A percentile compares a stretch with the other conserved stretches of the same genome.
phyloP scores from a whole-genome alignment of 305 asterid species.

The Rubia occidens region DNA sequence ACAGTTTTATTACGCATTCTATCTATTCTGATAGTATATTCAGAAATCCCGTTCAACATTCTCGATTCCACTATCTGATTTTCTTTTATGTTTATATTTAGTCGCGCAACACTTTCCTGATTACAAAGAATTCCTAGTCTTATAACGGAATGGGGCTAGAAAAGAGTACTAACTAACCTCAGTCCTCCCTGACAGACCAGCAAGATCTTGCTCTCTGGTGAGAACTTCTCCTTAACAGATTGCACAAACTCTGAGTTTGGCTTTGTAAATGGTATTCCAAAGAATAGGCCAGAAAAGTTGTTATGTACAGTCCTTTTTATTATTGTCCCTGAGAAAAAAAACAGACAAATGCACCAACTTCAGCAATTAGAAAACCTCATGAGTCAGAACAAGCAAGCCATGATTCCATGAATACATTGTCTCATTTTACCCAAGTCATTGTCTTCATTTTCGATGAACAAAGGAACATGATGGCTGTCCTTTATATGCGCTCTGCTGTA shows the following conservation, averaged over 20 bases:
- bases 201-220: slow-evolving; percentile 67
- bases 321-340: slow-evolving; percentile 50
- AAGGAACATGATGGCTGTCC: slow-evolving; percentile 65
- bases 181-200: slow-evolving; percentile 96
- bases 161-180: slow-evolving; percentile 33
- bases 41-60: background rate
- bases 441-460: slow-evolving; percentile 72
- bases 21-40: background rate
- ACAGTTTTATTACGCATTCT: background rate
- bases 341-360: slow-evolving; percentile 7
- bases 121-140: background rate
- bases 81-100: background rate
- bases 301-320: slow-evolving; percentile 67
- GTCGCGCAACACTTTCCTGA: background rate
- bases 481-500: slow-evolving; percentile 75
- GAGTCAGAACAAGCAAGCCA: background rate
- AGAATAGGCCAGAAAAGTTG: slow-evolving; percentile 86
- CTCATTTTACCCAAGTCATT: slow-evolving; percentile 76
- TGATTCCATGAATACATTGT: slow-evolving; percentile 38
- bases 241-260: slow-evolving; percentile 65
- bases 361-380: background rate
- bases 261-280: slow-evolving; percentile 80
- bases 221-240: slow-evolving; percentile 52
- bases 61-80: background rate
- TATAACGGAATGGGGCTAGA: background rate